A percentile compares a stretch with the other conserved stretches of the same genome.
Conservation (phyloP, 768 basidiomycete genomes). For the Boletus tomentosulus region DNA sequence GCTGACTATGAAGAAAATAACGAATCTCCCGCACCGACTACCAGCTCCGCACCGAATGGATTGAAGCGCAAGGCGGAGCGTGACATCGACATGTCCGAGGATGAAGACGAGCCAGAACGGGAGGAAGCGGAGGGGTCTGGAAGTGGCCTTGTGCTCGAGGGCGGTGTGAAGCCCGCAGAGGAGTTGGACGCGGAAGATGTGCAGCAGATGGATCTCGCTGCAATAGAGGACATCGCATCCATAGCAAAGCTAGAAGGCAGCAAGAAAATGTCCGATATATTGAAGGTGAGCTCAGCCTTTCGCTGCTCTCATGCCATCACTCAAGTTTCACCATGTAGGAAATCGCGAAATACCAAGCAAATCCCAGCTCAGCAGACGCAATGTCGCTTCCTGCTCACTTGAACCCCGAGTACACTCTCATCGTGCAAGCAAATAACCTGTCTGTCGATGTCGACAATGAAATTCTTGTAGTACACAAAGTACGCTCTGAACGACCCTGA, state of each 20-base stretch:
- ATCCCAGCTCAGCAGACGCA: slow-evolving; percentile 74
- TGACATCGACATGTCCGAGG: slow-evolving; percentile 55
- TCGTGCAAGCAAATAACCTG: slow-evolving; percentile 96
- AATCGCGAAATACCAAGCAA: slow-evolving; percentile 79
- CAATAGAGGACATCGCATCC: slow-evolving; percentile 79
- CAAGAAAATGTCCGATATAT: slow-evolving; percentile 81
- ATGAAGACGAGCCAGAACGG: slow-evolving; percentile 41
- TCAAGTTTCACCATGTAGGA: slow-evolving; percentile 48
- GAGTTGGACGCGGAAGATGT: slow-evolving; percentile 94
- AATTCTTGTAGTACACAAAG: slow-evolving; percentile 95
- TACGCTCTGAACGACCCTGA: slow-evolving; percentile 23
- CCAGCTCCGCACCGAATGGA: slow-evolving; percentile 23
- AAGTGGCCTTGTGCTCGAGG: slow-evolving; percentile 69
- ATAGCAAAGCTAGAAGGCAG: slow-evolving; percentile 88
- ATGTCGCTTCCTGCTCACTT: slow-evolving; percentile 79
- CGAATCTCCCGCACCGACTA: slow-evolving; percentile 21
- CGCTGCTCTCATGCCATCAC: not conserved
- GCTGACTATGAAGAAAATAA: slow-evolving; percentile 45
- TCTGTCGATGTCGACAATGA: slow-evolving; percentile 99
- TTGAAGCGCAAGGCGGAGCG: slow-evolving; percentile 63
- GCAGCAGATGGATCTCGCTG: slow-evolving; percentile 86
- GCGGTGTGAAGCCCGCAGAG: slow-evolving; percentile 90
- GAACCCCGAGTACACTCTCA: slow-evolving; percentile 93
- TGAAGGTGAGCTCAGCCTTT: slow-evolving; percentile 51
- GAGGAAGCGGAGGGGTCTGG: slow-evolving; percentile 40